Conservation (phyloP, 495 filamentous ascomycete species). For the Xylaria scruposa region DNA sequence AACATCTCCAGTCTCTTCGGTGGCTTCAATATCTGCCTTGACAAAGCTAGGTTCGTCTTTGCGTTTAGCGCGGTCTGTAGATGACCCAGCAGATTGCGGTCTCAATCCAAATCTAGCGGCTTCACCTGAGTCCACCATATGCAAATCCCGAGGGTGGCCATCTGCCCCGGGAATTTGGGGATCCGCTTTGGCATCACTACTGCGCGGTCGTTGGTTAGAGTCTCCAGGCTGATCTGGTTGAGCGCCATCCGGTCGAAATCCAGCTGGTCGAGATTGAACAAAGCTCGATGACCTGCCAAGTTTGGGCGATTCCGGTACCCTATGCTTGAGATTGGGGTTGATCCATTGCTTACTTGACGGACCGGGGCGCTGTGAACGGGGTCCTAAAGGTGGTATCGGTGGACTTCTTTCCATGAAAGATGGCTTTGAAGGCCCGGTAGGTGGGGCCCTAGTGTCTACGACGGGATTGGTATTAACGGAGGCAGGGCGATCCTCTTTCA, state of each 20-base stretch:
- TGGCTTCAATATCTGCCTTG: slow-evolving; percentile 26
- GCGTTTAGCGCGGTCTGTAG: slow-evolving; percentile 44
- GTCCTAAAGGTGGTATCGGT: slow-evolving; percentile 58
- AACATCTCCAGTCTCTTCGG: slow-evolving; percentile 10
- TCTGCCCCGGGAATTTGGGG: slow-evolving; percentile 38
- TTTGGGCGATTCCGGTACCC: slow-evolving; percentile 55
- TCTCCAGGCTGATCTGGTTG: slow-evolving; percentile 52
- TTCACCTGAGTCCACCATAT: slow-evolving; percentile 45
- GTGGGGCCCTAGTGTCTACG: slow-evolving; percentile 45
- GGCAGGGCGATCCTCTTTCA: slow-evolving; percentile 54
- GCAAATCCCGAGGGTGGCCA: slow-evolving; percentile 41
- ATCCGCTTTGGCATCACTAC: slow-evolving; percentile 54
- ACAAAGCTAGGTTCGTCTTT: slow-evolving; percentile 25
- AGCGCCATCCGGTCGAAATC: slow-evolving; percentile 46
- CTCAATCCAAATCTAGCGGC: slow-evolving; percentile 44
- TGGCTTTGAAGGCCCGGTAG: slow-evolving; percentile 55
- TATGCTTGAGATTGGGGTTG: slow-evolving; percentile 58
- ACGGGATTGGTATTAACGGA: slow-evolving; percentile 40
- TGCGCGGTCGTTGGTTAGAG: slow-evolving; percentile 49
- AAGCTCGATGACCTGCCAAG: slow-evolving; percentile 50
- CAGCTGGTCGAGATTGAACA: slow-evolving; percentile 48
- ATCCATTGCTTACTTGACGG: slow-evolving; percentile 68
- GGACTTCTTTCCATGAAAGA: slow-evolving; percentile 58
- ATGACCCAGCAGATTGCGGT: slow-evolving; percentile 48
- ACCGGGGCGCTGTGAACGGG: slow-evolving; percentile 54